Percentiles rank a stretch among this genome's conserved stretches.
phyloP scores from a whole-genome alignment of 768 basidiomycete genomes.

The Kockovaella imperatae region DNA sequence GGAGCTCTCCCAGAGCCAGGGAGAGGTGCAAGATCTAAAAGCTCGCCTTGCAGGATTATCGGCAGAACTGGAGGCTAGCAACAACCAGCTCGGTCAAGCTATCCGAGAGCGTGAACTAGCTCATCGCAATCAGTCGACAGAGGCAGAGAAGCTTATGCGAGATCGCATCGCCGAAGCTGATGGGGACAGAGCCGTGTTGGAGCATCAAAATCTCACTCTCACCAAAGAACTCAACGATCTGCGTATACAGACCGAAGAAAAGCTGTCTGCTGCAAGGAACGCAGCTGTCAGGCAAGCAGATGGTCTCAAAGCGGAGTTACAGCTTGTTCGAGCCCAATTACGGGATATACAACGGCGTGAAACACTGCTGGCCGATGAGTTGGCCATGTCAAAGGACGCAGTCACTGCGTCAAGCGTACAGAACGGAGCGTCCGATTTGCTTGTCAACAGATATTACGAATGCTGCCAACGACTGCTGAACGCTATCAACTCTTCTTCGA shows the following conservation, averaged over 20 bases:
- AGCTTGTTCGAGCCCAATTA: slow-evolving; percentile 38
- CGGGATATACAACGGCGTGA: slow-evolving; percentile 33
- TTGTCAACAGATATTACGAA: slow-evolving; percentile 41
- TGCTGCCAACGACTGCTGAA: slow-evolving; percentile 31
- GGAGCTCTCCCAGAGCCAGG: slow-evolving; percentile 66
- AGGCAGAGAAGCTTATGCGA: slow-evolving; percentile 58
- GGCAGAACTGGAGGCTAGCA: slow-evolving; percentile 64
- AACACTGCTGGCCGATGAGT: slow-evolving; percentile 26
- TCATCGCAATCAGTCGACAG: slow-evolving; percentile 60
- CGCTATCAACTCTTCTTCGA: slow-evolving; percentile 37
- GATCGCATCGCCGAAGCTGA: slow-evolving; percentile 90
- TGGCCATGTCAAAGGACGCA: slow-evolving; percentile 37
- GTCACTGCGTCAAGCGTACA: slow-evolving; percentile 22
- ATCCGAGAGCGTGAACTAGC: slow-evolving; percentile 71
- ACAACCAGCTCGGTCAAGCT: slow-evolving; percentile 60
- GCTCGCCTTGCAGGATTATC: slow-evolving; percentile 63
- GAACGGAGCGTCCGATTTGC: slow-evolving; percentile 20
- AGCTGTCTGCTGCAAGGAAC: slow-evolving; percentile 22
- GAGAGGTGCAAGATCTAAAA: slow-evolving; percentile 66
- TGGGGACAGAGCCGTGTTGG: slow-evolving; percentile 83
- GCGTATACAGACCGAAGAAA: slow-evolving; percentile 48
- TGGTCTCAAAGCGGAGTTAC: slow-evolving; percentile 69
- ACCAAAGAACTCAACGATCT: slow-evolving; percentile 68
- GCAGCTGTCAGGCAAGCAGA: slow-evolving; percentile 43
- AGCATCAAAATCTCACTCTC: slow-evolving; percentile 71